Conservation (phyloP, 2,329 filamentous ascomycete genomes). For the Penicillium olsonii region DNA sequence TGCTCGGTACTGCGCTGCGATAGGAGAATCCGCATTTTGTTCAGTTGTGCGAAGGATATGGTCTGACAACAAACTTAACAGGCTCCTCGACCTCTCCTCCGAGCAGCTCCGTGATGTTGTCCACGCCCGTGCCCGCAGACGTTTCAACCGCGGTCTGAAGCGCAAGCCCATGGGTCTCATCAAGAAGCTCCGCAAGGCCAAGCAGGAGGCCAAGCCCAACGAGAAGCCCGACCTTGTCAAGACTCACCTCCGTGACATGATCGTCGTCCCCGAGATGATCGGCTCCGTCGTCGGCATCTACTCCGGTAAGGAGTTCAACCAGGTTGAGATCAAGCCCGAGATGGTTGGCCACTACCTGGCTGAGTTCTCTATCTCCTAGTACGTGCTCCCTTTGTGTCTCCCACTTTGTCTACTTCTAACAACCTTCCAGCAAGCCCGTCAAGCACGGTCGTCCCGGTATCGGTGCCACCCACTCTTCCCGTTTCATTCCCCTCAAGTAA, state of each 20-base stretch:
- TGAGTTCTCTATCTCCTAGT: conserved; percentile 99
- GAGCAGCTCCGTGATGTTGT: conserved; percentile 99
- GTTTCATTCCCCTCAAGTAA: conserved; percentile 99
- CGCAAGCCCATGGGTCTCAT: conserved; percentile 99
- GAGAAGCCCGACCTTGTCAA: conserved; percentile 99
- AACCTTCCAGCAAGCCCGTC: conserved; percentile 81
- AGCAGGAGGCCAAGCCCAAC: conserved; percentile 98
- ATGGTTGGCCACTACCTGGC: conserved; percentile 99
- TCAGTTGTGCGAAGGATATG: conserved; percentile 5
- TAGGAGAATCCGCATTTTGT: neutral
- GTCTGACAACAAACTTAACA: conserved; percentile 47
- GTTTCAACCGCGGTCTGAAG: conserved; percentile 99
- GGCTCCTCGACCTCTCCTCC: conserved; percentile 97
- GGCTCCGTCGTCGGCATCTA: conserved; percentile 98
- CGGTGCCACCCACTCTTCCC: conserved; percentile 99
- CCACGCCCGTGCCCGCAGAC: conserved; percentile 95
- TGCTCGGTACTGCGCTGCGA: conserved; percentile 4
- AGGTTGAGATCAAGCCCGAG: conserved; percentile 99
- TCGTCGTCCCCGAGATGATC: conserved; percentile 99
- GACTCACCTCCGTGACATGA: conserved; percentile 99
- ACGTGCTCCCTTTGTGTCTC: conserved; percentile 50
- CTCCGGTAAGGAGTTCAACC: conserved; percentile 99
- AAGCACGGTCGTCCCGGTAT: conserved; percentile 99
- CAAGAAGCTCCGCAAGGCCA: conserved; percentile 99
- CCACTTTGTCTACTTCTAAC: conserved; percentile 52